phyloP scores from a whole-genome alignment of 345 rosid species.

The Eucalyptus cloeziana region DNA sequence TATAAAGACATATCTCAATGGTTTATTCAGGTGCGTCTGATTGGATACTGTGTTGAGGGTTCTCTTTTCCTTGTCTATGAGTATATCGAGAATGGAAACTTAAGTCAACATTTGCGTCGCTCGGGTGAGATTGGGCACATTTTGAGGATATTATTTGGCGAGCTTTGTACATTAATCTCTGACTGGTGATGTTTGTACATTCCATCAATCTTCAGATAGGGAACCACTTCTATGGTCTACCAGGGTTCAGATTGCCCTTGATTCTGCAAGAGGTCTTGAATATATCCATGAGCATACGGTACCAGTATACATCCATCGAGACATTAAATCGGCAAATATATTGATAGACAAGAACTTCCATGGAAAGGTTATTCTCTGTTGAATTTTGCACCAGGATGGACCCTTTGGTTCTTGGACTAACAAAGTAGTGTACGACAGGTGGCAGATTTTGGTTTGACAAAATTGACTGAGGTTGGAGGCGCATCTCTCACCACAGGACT shows the following conservation, averaged over 20 bases:
- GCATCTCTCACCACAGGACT: constrained; percentile 49
- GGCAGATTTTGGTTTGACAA: constrained; percentile 94
- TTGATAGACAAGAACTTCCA: constrained; percentile 81
- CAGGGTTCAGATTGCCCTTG: constrained; percentile 96
- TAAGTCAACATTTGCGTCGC: constrained; percentile 87
- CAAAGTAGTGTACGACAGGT: constrained; percentile 29
- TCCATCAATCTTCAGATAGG: constrained; percentile 37
- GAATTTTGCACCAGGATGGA: background rate
- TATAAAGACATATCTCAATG: background rate
- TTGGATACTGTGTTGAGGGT: constrained; percentile 92
- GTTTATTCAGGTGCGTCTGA: constrained; percentile 64
- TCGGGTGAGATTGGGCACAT: constrained; percentile 26
- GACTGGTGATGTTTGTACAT: background rate
- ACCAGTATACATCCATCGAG: constrained; percentile 92
- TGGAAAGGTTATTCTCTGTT: constrained; percentile 44
- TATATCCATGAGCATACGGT: constrained; percentile 97
- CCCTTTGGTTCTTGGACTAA: background rate
- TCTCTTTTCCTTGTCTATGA: constrained; percentile 90
- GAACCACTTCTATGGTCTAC: constrained; percentile 72
- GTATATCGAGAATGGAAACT: constrained; percentile 83
- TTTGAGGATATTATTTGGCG: background rate
- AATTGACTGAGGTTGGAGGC: constrained; percentile 72
- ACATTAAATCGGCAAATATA: constrained; percentile 92
- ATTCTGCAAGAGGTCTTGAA: constrained; percentile 97
- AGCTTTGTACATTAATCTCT: background rate